Evolutionary conservation across 2,329 filamentous ascomycete genomes (phyloP), one percentile per base, ranked within the genome.

Genomic region (Pseudogymnoascus sp.): DNA sequence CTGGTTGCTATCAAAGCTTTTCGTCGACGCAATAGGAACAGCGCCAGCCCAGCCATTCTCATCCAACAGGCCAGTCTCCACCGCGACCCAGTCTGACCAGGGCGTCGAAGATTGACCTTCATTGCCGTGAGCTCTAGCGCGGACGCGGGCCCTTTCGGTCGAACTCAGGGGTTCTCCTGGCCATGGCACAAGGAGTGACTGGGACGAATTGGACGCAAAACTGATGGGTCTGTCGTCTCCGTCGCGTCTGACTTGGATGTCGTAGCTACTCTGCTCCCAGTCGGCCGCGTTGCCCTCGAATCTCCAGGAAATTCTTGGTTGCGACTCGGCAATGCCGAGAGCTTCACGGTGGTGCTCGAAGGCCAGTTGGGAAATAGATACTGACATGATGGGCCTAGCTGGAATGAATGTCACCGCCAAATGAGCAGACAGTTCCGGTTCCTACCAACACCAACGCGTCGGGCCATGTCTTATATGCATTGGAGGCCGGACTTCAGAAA

Each of bases 221-320:
- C 35, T 37, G 35, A 37, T 13, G 35, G 35, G 35, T 37, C 13
- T 13, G 35, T 37, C 35, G 13, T 37, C 35, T n/a, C 5, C 13
- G 13, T 11, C 35, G 13, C 35, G 35, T 37, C 35, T 38, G 7
- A 82, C 70, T 63, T 81, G 75, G 2, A 82, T 65, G 5, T 78
- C 78, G 46, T 82, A 82, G 7, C 73, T 69, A 4, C 68, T 72
- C 65, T 82, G 80, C 4, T 72, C 71, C 78, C 78, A 82, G 65
- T 78, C 68, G 0, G 70, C 50, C 7, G 71, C 73, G 4, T 73
- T 68, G 1, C 77, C 76, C 3, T 72, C 71, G 53, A 81, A 79
- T 4, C 74, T 68, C 79, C 79, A 82, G 1, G 79, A 80, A 44
- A 82, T 76, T 0, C 79, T 73, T 9, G 79, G 80, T 11, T 71